Base-by-base conservation (phyloP, 2,329 filamentous ascomycete species). In the Knufia petricola region DNA sequence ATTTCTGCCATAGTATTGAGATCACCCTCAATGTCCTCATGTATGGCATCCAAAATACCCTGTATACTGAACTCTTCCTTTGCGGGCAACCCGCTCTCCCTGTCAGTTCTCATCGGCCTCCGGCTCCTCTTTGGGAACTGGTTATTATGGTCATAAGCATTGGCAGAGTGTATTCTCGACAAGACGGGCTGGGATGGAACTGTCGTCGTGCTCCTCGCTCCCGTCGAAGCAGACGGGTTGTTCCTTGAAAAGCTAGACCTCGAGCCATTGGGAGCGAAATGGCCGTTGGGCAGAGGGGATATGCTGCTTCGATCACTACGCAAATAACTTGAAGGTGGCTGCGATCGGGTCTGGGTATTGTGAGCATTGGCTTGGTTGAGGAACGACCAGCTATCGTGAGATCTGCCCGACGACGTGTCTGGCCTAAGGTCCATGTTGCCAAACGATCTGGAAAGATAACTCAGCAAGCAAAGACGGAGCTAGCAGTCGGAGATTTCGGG, bases 1-100 rank as follows among this genome's bases (percentile, higher is more conserved):
- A 82, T 80, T 56, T 80, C 76, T 20, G 78, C 77, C 55, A 82
- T 81, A 13, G 76, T 75, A 58, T 81, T 75, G 46, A 82, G 69
- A 8, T 77, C 77, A 12, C 65, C 65, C 52, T 74, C 67, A 40
- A 81, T 77, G 55, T 81, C 77, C 10, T 75, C 72, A 49, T 79
- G 75, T 48, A 79, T 74, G 23, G 76, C 73, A 20, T 69, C 68
- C 12, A 79, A 64, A 50, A 79, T 77, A 23, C 70, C 69, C 24
- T 72, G 73, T 55, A 79, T 78, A 43, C 72, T 73, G 59, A 78
- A 79, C 47, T 74, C 73, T 19, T 74, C 66, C 15, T 71, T 64
- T 2, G 72, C 64, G 7, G 76, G 75, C 8, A 72, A 57, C 34
- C 62, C 59, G 31, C 50, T 53, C 48, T 52, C 52, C 15, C 55